Conservation (phyloP, 179 eudicot genomes). For the Beta corolliflora region DNA sequence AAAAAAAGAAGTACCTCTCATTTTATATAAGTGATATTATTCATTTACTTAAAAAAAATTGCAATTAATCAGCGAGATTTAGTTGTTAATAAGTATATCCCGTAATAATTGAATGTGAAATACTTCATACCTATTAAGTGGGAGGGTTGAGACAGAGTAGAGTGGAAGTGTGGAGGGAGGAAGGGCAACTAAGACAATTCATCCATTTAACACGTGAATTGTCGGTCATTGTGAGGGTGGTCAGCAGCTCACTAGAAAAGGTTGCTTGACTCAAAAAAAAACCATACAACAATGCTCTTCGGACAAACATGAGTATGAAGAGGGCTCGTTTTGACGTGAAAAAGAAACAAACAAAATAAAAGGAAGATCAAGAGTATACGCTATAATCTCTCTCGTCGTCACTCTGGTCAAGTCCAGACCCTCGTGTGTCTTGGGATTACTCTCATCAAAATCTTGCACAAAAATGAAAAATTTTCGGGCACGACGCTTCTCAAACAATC, state of each 20-base stretch:
- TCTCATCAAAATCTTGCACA: slow-evolving; percentile 82
- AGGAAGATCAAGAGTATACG: slow-evolving; percentile 32
- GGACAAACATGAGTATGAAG: background rate
- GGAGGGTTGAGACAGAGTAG: no score
- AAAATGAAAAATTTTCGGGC: slow-evolving; percentile 80
- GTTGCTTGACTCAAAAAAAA: background rate
- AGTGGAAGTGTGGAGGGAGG: no score
- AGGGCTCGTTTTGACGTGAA: background rate
- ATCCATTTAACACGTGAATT: background rate
- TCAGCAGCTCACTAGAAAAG: no score
- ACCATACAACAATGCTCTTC: background rate
- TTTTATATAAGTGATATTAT: no score
- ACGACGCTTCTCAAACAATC: slow-evolving; percentile 78
- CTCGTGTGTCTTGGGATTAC: slow-evolving; percentile 69
- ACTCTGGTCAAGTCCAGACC: slow-evolving; percentile 63
- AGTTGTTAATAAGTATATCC: no score
- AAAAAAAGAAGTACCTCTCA: no score
- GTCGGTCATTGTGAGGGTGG: no score
- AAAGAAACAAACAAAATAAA: background rate
- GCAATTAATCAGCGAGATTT: no score
- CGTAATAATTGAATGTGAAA: no score
- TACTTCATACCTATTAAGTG: no score
- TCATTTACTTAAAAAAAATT: no score
- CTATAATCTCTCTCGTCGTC: slow-evolving; percentile 65
- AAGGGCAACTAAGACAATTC: background rate